Conservation (phyloP, 768 basidiomycete species). For the Xanthoconium purpureum region DNA sequence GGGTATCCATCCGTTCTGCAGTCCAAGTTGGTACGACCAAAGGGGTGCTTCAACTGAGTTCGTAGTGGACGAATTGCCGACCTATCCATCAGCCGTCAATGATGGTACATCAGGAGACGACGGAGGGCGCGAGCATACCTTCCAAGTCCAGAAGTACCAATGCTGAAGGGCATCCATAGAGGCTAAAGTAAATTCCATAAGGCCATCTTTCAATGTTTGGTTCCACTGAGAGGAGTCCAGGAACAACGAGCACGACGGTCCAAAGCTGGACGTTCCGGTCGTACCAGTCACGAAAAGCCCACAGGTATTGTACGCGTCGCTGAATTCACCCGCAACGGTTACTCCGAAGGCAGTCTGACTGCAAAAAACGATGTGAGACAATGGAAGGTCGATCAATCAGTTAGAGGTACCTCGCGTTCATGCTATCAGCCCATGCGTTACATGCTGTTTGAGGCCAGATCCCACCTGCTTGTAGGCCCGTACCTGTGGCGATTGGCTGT, state of each 20-base stretch:
- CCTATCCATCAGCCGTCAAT: slow-evolving; percentile 29
- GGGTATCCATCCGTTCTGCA: slow-evolving; percentile 77
- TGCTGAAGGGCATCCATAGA: slow-evolving; percentile 67
- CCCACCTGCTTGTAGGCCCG: slow-evolving; percentile 38
- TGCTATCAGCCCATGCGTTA: slow-evolving; percentile 51
- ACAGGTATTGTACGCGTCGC: slow-evolving; percentile 64
- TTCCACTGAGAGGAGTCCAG: slow-evolving; percentile 52
- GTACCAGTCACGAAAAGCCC: slow-evolving; percentile 47
- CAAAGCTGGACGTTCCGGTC: slow-evolving; percentile 25
- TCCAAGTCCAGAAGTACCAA: slow-evolving; percentile 83
- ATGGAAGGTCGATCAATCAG: not conserved
- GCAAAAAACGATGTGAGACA: slow-evolving; percentile 2
- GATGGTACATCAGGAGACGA: not conserved
- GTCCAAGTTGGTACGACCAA: slow-evolving; percentile 71
- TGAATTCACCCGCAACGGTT: slow-evolving; percentile 74
- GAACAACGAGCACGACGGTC: slow-evolving; percentile 41
- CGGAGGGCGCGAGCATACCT: slow-evolving; percentile 34
- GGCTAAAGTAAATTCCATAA: slow-evolving; percentile 49
- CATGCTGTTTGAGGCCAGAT: slow-evolving; percentile 53
- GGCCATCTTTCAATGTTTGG: slow-evolving; percentile 46
- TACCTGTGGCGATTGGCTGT: slow-evolving; percentile 34
- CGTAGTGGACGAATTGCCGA: slow-evolving; percentile 55
- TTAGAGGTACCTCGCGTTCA: slow-evolving; percentile 42
- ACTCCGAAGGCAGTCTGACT: slow-evolving; percentile 62
- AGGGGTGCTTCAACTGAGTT: slow-evolving; percentile 51